Base-by-base conservation (phyloP, 2,329 filamentous ascomycete genomes). In the Corinectria fuckeliana region DNA sequence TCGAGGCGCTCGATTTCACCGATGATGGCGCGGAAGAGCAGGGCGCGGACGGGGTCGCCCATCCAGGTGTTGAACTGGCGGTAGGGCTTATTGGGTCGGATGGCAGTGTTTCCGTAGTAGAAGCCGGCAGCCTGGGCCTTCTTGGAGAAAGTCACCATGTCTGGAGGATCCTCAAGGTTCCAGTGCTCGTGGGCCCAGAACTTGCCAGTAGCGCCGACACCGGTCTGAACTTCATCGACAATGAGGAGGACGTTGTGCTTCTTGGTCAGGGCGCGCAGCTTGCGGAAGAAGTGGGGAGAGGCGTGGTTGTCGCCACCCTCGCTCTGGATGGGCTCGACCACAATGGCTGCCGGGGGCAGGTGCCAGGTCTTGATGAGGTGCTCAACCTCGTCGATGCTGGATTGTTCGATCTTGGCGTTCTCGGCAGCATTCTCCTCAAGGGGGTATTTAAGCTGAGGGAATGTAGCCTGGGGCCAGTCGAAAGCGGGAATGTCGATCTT, bases 151-250 rank as follows among this genome's bases (percentile, higher is more conserved):
- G 93, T 97, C 42, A 97, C 93, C 82, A 97, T 95, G 81, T 97
- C 93, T 0, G 93, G 93, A 8, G 93, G 91, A 32, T 87, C 80
- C 49, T 83, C 73, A 41, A 97, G 85, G 76, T 91, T 85, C 93
- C 93, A 97, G 87, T 97, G 93, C 71, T 97, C 92, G 81, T 97
- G 93, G 8, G 93, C 93, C 93, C 93, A 97, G 87, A 97, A 96
- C 77, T 91, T 93, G 70, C 93, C 93, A 0, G 93, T 97, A 36
- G 93, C 92, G 69, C 93, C 93, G 23, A 97, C 89, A 74, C 93
- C 93, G 6, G 93, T 97, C 80, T 97, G 93, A 10, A 97, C 93
- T 80, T 97, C 93, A 75, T 97, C 93, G 64, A 96, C 93, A 73
- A 97, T 97, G 76, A 97, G 82, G 58, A 96, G 87, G 26, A 96